Evolutionary conservation across 2,329 filamentous ascomycete species (phyloP).

Genomic region (Clonostachys rhizophaga): DNA sequence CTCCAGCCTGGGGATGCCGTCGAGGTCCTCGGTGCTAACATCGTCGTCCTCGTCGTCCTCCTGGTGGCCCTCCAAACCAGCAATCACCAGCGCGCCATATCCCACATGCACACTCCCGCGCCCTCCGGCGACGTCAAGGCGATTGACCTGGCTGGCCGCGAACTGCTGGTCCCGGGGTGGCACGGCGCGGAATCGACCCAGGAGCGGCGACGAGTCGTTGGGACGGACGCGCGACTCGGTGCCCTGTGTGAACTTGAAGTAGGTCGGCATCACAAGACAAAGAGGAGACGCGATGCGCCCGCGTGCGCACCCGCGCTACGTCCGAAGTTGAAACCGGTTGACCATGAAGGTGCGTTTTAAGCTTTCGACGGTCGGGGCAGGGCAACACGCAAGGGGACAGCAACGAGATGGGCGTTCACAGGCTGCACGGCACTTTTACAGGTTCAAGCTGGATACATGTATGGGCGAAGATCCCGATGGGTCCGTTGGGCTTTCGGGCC

Average conservation of each 20-base stretch:
- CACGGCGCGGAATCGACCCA: slow-evolving; percentile 62
- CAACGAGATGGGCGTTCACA: too few relatives aligned
- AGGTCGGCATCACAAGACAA: slow-evolving; percentile 47
- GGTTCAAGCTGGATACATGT: too few relatives aligned
- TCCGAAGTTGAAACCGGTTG: not conserved
- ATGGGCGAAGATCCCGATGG: too few relatives aligned
- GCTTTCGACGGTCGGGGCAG: too few relatives aligned
- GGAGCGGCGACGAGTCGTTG: slow-evolving; percentile 50
- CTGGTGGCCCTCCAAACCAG: slow-evolving; percentile 27
- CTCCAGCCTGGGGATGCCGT: slow-evolving; percentile 16
- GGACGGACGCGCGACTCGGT: slow-evolving; percentile 50
- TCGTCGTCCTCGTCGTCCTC: slow-evolving; percentile 14
- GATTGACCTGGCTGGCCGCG: slow-evolving; percentile 26
- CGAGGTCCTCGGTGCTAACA: slow-evolving; percentile 5
- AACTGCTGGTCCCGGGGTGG: slow-evolving; percentile 30
- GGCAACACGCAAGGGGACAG: too few relatives aligned
- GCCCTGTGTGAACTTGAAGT: slow-evolving; percentile 65
- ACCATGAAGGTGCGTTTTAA: too few relatives aligned
- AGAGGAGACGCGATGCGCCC: not conserved
- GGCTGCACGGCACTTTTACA: too few relatives aligned
- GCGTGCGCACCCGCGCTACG: not conserved
- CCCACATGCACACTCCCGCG: slow-evolving; percentile 51
- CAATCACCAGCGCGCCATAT: slow-evolving; percentile 48
- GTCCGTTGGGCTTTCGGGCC: too few relatives aligned
- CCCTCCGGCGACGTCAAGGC: slow-evolving; percentile 25